Conservation (phyloP, 2,329 filamentous ascomycete species). For the Periconia macrospinosa region DNA sequence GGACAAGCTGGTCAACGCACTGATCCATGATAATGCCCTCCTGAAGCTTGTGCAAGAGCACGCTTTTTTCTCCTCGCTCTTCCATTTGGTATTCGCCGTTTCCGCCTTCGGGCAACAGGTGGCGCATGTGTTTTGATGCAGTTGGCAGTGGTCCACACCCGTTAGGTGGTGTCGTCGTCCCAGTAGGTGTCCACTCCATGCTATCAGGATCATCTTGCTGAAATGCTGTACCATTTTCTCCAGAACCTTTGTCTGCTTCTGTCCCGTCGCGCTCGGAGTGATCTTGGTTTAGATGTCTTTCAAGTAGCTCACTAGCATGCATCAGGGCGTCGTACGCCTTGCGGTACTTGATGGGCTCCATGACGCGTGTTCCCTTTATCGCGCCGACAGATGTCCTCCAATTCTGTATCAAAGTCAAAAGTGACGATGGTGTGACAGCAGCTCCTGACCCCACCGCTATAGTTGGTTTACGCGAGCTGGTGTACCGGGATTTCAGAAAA, state of each 20-base stretch:
- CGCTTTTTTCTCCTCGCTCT: slow-evolving; percentile 27
- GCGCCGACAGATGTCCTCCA: background rate
- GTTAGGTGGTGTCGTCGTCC: slow-evolving; percentile 26
- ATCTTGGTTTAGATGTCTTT: slow-evolving; percentile 31
- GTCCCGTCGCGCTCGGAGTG: slow-evolving; percentile 8
- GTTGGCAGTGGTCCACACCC: slow-evolving; percentile 34
- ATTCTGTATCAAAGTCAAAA: background rate
- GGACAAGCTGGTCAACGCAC: slow-evolving; percentile 41
- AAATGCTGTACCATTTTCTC: slow-evolving; percentile 11
- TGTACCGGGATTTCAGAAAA: background rate
- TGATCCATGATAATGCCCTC: slow-evolving; percentile 42
- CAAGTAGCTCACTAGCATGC: slow-evolving; percentile 37
- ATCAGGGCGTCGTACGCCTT: slow-evolving; percentile 43
- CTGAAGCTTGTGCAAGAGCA: slow-evolving; percentile 38
- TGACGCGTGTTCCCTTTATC: slow-evolving; percentile 11
- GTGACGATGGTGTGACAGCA: background rate
- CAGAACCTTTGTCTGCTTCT: slow-evolving; percentile 6
- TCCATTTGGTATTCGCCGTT: slow-evolving; percentile 25
- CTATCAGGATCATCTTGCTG: slow-evolving; percentile 38
- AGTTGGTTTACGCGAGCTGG: background rate
- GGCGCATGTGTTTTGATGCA: slow-evolving; percentile 34
- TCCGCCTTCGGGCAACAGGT: slow-evolving; percentile 29
- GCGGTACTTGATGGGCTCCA: slow-evolving; percentile 41
- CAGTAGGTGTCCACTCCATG: slow-evolving; percentile 43
- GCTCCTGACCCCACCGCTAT: background rate